Percentiles rank a stretch among this genome's conserved stretches.
phyloP scores from a whole-genome alignment of 2,329 filamentous ascomycete species.

The Aureobasidium musti region DNA sequence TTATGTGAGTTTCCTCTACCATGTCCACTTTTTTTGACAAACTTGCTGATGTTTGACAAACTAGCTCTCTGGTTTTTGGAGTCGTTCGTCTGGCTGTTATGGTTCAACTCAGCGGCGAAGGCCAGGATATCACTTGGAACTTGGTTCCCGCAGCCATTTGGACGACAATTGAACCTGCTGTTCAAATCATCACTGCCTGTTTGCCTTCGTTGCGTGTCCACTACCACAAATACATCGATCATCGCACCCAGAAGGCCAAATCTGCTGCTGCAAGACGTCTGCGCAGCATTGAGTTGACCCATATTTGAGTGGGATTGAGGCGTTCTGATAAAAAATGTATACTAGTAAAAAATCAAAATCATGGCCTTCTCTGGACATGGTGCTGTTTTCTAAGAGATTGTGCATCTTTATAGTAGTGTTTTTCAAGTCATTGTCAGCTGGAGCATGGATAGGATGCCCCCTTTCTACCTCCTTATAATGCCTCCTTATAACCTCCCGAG shows the following conservation, averaged over 20 bases:
- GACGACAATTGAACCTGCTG: constrained; percentile 33
- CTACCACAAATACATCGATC: not conserved
- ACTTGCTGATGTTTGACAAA: not conserved
- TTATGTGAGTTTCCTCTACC: constrained; percentile 11
- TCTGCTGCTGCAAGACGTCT: not conserved
- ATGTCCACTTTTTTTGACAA: not conserved
- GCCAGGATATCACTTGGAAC: constrained; percentile 30
- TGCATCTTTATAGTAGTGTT: no score
- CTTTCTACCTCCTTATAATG: no score
- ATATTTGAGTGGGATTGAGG: no score
- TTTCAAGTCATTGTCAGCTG: no score
- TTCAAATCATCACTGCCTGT: constrained; percentile 32
- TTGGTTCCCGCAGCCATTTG: constrained; percentile 31
- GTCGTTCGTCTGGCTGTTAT: constrained; percentile 31
- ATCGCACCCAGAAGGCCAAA: not conserved
- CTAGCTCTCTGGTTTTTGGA: constrained; percentile 28
- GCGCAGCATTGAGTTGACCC: not conserved
- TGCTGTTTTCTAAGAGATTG: no score
- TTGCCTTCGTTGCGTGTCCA: constrained; percentile 25
- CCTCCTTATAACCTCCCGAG: no score
- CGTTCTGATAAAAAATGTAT: no score
- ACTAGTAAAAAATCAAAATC: not conserved
- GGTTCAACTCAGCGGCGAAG: constrained; percentile 16
- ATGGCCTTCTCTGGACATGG: no score
- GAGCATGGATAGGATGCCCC: no score